Evolutionary conservation across 257 asterid genomes (phyloP).

Genomic region (Mitragyna speciosa): DNA sequence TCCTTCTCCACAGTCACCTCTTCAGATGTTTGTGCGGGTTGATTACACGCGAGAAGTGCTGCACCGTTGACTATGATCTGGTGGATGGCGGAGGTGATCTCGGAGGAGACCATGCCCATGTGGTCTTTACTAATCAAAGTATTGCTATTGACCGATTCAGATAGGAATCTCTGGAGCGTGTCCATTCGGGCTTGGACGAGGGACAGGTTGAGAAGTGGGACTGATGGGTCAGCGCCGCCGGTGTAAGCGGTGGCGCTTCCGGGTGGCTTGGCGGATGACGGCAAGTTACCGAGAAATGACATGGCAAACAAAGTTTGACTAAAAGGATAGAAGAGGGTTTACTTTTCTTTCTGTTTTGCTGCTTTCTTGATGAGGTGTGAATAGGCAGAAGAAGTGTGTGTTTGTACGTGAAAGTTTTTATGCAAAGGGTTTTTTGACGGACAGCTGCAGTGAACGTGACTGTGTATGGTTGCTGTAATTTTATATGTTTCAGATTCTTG

Average conservation of each 20-base stretch:
- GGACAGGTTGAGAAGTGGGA: conserved; percentile 57
- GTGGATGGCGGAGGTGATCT: conserved; percentile 68
- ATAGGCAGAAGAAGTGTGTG: background rate
- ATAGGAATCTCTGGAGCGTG: conserved; percentile 55
- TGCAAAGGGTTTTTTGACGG: no score
- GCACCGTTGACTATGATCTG: conserved; percentile 72
- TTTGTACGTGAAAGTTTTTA: no score
- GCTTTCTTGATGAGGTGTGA: background rate
- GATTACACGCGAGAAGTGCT: conserved; percentile 54
- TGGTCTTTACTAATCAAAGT: conserved; percentile 51
- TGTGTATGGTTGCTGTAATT: no score
- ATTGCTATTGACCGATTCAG: conserved; percentile 56
- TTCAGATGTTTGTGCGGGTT: conserved; percentile 8
- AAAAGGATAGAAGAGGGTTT: background rate
- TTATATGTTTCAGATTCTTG: no score
- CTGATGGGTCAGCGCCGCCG: conserved; percentile 24
- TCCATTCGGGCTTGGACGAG: conserved; percentile 59
- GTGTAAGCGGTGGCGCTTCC: conserved; percentile 14
- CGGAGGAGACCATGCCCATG: conserved; percentile 60
- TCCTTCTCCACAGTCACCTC: background rate
- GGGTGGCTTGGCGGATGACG: conserved; percentile 52
- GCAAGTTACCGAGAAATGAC: conserved; percentile 46
- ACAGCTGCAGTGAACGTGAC: no score
- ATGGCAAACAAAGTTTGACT: conserved; percentile 11
- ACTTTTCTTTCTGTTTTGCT: background rate